Evolutionary conservation across 2,329 filamentous ascomycete genomes (phyloP), one percentile per base, ranked within the genome.

Genomic region (Zasmidium angulare): DNA sequence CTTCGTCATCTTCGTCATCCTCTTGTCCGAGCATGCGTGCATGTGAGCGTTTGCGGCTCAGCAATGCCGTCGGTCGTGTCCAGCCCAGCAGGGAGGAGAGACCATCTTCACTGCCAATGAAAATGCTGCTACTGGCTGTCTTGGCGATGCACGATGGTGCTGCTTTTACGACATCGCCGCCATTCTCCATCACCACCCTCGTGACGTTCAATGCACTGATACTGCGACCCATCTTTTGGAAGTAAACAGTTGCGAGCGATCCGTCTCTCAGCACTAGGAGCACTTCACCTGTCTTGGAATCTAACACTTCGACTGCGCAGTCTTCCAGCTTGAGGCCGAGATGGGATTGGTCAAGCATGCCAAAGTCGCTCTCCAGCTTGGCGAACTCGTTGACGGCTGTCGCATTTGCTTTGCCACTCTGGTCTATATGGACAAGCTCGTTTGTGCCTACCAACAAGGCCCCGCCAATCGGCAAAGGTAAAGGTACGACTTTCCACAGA

Each of bases 311-410:
- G 49, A 97, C 81, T 23, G 84, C 81, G 73, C 90, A 95, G 10
- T 87, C 86, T 76, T 99, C 96, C 1, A 99, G 79, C 36, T 88
- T 89, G 60, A 98, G 78, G 17, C 84, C 84, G 48, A 98, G 80
- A 49, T 90, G 85, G 0, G 91, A 90, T 75, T 97, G 93, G 72
- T 99, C 95, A 3, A 85, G 84, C 72, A 99, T 86, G 53, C 88
- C 85, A 69, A 97, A 98, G 0, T 89, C 85, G 1, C 93, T 96
- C 63, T 86, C 85, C 62, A 90, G 85, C 72, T 88, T 91, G 3
- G 93, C 89, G 76, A 96, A 96, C 31, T 91, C 85, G 71, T 99
- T 99, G 64, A 99, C 90, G 2, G 89, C 93, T 59, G 98, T 89
- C 1, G 92, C 93, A 69, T 91, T 96, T 12, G 92, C 85, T 74